Conservation (phyloP, 306 rosid species). For the Vicia villosa region DNA sequence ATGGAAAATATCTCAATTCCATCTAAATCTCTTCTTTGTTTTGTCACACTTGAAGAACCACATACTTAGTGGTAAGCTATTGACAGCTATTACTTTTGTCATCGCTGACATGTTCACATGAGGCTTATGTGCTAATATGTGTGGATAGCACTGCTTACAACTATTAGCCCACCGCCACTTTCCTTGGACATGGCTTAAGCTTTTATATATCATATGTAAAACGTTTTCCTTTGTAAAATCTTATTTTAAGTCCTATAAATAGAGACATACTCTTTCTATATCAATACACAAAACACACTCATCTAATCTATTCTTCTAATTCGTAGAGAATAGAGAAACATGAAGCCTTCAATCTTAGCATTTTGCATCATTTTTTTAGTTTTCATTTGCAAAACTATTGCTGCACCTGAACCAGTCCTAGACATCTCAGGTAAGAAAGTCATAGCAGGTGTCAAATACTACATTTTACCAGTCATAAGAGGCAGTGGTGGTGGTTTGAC, state of each 20-base stretch:
- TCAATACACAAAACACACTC: neutral
- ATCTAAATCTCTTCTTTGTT: too few relatives aligned
- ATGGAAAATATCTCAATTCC: too few relatives aligned
- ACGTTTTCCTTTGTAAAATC: neutral
- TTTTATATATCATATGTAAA: too few relatives aligned
- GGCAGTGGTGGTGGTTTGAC: slow-evolving; percentile 49
- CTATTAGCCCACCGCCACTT: neutral
- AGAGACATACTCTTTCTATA: neutral
- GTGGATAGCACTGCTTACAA: neutral
- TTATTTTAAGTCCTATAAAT: slow-evolving; percentile 13
- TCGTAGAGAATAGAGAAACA: slow-evolving; percentile 14
- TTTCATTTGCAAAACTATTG: slow-evolving; percentile 11
- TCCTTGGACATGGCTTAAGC: too few relatives aligned
- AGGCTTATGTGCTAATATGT: neutral
- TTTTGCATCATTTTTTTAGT: slow-evolving; percentile 23
- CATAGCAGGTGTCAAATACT: slow-evolving; percentile 42
- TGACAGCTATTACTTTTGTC: neutral
- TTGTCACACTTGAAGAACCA: too few relatives aligned
- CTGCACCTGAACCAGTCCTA: slow-evolving; percentile 45
- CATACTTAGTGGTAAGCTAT: too few relatives aligned
- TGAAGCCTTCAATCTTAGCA: slow-evolving; percentile 28
- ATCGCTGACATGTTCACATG: neutral
- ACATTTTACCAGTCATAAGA: slow-evolving; percentile 50
- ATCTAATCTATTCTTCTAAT: neutral
- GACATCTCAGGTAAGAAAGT: slow-evolving; percentile 48